These are phyloP conservation scores for Starmerella bombi DNA, from an alignment of 805 yeast genomes.

Conservation along the genomic window DNA sequence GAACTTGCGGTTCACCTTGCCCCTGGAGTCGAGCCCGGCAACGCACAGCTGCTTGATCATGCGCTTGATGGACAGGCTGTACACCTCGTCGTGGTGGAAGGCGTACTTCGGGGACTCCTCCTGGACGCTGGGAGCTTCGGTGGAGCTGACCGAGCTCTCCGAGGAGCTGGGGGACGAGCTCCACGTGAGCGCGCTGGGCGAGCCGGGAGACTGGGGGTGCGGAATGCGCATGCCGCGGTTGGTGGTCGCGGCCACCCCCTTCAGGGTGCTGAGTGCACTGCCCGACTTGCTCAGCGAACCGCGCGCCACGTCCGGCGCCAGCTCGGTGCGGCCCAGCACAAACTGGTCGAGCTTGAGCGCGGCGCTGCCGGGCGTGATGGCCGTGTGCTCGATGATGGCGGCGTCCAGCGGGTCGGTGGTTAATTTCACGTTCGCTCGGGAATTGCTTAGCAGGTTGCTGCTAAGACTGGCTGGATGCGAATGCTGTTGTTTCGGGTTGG, in stretches of 20 bases:
- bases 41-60: slow-evolving; percentile 22
- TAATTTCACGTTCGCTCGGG: background rate
- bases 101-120: background rate
- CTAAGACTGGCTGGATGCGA: background rate
- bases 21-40: slow-evolving; percentile 17
- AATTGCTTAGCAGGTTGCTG: background rate
- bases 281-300: slow-evolving; percentile 14
- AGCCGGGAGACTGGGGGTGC: slow-evolving; percentile 1
- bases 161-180: slow-evolving; percentile 6
- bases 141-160: slow-evolving; percentile 2
- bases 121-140: background rate
- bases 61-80: slow-evolving; percentile 16
- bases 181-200: slow-evolving; percentile 17
- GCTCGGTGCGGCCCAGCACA: slow-evolving; percentile 13
- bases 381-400: slow-evolving; percentile 10
- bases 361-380: slow-evolving; percentile 3
- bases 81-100: slow-evolving; percentile 4
- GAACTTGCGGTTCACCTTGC: slow-evolving; percentile 27
- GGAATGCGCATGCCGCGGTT: background rate
- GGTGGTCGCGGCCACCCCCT: slow-evolving; percentile 11
- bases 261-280: slow-evolving; percentile 13
- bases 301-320: slow-evolving; percentile 14
- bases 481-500: background rate
- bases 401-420: slow-evolving; percentile 14
- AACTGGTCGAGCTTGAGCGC: slow-evolving; percentile 18